Evolutionary conservation across 2,329 filamentous ascomycete genomes (phyloP).

Genomic region (Alternaria rosae): DNA sequence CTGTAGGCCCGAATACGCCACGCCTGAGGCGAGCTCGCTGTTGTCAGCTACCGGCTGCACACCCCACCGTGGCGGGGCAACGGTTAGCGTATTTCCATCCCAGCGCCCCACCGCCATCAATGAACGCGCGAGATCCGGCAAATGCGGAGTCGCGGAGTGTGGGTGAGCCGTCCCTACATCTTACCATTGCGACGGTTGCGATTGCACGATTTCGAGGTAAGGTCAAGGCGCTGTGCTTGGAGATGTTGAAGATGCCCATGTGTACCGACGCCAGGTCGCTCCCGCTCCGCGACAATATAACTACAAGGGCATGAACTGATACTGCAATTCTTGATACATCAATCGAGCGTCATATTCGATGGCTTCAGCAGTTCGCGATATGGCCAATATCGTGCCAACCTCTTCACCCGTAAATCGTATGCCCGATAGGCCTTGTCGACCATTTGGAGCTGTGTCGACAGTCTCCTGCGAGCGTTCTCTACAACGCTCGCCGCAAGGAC

Average conservation of each 20-base stretch:
- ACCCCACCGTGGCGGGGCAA: conserved; percentile 13
- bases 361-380: conserved; percentile 69
- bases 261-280: conserved; percentile 59
- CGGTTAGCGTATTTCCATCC: neutral
- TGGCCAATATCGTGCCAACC: conserved; percentile 55
- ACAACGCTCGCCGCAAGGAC: neutral
- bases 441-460: conserved; percentile 73
- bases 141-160: neutral
- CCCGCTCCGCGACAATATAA: conserved; percentile 51
- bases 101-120: conserved; percentile 11
- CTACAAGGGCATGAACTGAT: neutral
- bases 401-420: conserved; percentile 67
- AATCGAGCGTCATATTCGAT: conserved; percentile 22
- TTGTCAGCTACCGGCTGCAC: conserved; percentile 1
- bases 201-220: neutral
- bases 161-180: neutral
- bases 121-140: neutral
- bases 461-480: conserved; percentile 55
- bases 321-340: neutral
- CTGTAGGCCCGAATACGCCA: neutral
- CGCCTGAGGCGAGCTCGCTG: neutral
- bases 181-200: neutral
- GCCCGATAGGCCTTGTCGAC: conserved; percentile 68
- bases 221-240: neutral
- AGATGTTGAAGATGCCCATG: conserved; percentile 50